Evolutionary conservation across 2,329 filamentous ascomycete genomes (phyloP).

Genomic region (Arthrocladium fulminans): DNA sequence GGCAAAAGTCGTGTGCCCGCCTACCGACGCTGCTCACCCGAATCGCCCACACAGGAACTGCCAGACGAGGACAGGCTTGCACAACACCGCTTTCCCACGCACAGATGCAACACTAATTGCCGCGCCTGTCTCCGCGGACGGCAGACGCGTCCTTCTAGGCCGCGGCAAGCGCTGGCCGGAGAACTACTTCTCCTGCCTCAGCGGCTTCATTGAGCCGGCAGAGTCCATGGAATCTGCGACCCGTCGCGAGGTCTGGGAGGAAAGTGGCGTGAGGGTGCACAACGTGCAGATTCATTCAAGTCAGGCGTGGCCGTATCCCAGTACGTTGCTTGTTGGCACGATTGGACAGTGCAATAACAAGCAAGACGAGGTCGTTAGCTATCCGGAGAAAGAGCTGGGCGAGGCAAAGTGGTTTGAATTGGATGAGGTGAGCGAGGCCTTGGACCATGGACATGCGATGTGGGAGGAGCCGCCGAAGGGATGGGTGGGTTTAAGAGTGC

Average conservation of each 20-base stretch:
- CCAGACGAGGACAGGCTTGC: conserved; percentile 70
- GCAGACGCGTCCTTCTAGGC: conserved; percentile 68
- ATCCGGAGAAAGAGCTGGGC: conserved; percentile 77
- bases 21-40: conserved; percentile 29
- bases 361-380: conserved; percentile 62
- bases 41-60: conserved; percentile 49
- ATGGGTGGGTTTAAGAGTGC: conserved; percentile 12
- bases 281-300: conserved; percentile 71
- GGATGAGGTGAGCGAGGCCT: conserved; percentile 67
- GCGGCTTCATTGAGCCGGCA: conserved; percentile 74
- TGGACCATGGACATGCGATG: conserved; percentile 32
- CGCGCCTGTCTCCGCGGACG: conserved; percentile 73
- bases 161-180: conserved; percentile 73
- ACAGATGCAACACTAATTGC: conserved; percentile 97
- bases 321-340: conserved; percentile 74
- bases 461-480: conserved; percentile 14
- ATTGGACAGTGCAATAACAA: conserved; percentile 62
- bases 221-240: conserved; percentile 79
- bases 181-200: conserved; percentile 79
- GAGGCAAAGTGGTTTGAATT: conserved; percentile 79
- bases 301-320: conserved; percentile 79
- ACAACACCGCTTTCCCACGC: conserved; percentile 82
- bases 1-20: conserved; percentile 37
- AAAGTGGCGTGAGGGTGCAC: conserved; percentile 65
- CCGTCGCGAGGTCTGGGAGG: conserved; percentile 74